Percentiles rank a stretch among this genome's conserved stretches.
These are phyloP conservation scores for Oleoguttula mirabilis DNA, from an alignment of 495 filamentous ascomycete genomes.

Conservation along the genomic window DNA sequence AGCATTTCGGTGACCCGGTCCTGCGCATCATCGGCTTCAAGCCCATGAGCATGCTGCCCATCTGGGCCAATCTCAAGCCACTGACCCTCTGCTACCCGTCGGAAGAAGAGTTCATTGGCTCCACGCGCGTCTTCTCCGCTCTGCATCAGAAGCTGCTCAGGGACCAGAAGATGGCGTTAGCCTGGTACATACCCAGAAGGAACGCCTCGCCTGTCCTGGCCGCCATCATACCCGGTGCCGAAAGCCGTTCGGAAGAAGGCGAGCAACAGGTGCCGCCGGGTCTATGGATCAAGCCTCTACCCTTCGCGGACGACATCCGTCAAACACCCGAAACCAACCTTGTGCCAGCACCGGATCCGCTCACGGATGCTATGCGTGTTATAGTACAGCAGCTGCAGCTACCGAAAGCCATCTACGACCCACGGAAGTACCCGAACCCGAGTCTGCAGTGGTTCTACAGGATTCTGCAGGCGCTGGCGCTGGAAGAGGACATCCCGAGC, in stretches of 20 bases:
- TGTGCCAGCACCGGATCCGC: slow-evolving; percentile 47
- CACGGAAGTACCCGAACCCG: slow-evolving; percentile 83
- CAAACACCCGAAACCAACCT: slow-evolving; percentile 52
- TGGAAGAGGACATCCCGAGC: slow-evolving; percentile 84
- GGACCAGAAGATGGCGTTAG: slow-evolving; percentile 65
- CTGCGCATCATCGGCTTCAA: slow-evolving; percentile 95
- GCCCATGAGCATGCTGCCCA: slow-evolving; percentile 55
- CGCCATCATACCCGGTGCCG: slow-evolving; percentile 64
- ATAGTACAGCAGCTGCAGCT: slow-evolving; percentile 81
- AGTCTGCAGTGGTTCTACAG: slow-evolving; percentile 96
- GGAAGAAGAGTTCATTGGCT: slow-evolving; percentile 79
- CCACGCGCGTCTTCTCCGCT: slow-evolving; percentile 82
- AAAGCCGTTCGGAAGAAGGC: slow-evolving; percentile 52
- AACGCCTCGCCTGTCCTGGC: slow-evolving; percentile 68
- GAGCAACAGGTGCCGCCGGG: slow-evolving; percentile 67
- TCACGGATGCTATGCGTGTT: slow-evolving; percentile 69
- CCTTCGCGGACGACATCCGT: slow-evolving; percentile 84
- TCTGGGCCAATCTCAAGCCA: slow-evolving; percentile 77
- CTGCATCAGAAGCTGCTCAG: slow-evolving; percentile 75
- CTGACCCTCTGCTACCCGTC: slow-evolving; percentile 90
- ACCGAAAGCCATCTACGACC: slow-evolving; percentile 72
- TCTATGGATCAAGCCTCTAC: slow-evolving; percentile 78
- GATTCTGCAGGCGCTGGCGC: slow-evolving; percentile 79
- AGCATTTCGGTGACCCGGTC: slow-evolving; percentile 65
- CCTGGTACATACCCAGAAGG: slow-evolving; percentile 76